phyloP scores from a whole-genome alignment of 2,329 filamentous ascomycete species.

The Colletotrichum sp. region DNA sequence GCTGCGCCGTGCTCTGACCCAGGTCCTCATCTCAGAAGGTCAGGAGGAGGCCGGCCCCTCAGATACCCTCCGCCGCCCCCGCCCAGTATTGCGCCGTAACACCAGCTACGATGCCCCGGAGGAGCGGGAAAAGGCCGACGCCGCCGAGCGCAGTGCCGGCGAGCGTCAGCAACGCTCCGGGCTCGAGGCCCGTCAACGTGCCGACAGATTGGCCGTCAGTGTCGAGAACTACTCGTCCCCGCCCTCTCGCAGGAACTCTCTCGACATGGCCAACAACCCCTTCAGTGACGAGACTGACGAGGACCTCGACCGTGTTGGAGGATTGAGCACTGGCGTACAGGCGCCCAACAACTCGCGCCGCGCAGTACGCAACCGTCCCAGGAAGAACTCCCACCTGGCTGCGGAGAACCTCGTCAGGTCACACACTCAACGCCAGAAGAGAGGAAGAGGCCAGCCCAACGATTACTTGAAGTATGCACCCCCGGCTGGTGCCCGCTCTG shows the following conservation, averaged over 20 bases:
- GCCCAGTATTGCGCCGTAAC: slow-evolving; percentile 46
- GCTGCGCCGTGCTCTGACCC: slow-evolving; percentile 41
- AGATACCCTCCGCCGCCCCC: slow-evolving; percentile 28
- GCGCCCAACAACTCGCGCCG: not conserved
- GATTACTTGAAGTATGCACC: slow-evolving; percentile 35
- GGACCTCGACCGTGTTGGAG: not conserved
- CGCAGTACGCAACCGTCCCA: slow-evolving; percentile 8
- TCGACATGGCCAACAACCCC: not conserved
- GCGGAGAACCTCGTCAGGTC: slow-evolving; percentile 41
- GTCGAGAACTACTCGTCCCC: slow-evolving; percentile 42
- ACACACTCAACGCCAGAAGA: slow-evolving; percentile 33
- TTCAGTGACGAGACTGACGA: slow-evolving; percentile 13
- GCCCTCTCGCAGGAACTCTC: slow-evolving; percentile 9
- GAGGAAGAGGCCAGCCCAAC: slow-evolving; percentile 8
- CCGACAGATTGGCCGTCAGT: slow-evolving; percentile 43
- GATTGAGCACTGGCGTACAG: not conserved
- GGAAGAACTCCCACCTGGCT: slow-evolving; percentile 17
- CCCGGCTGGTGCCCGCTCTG: slow-evolving; percentile 32
- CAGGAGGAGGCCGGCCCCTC: slow-evolving; percentile 10
- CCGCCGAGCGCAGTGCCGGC: slow-evolving; percentile 40
- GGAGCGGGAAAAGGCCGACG: slow-evolving; percentile 44
- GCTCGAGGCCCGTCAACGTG: slow-evolving; percentile 43
- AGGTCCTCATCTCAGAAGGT: slow-evolving; percentile 39
- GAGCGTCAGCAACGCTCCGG: slow-evolving; percentile 44
- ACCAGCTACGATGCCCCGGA: slow-evolving; percentile 47